Percentiles rank a stretch among this genome's conserved stretches.
Conservation (phyloP, 768 basidiomycete genomes). For the Collybia nuda region DNA sequence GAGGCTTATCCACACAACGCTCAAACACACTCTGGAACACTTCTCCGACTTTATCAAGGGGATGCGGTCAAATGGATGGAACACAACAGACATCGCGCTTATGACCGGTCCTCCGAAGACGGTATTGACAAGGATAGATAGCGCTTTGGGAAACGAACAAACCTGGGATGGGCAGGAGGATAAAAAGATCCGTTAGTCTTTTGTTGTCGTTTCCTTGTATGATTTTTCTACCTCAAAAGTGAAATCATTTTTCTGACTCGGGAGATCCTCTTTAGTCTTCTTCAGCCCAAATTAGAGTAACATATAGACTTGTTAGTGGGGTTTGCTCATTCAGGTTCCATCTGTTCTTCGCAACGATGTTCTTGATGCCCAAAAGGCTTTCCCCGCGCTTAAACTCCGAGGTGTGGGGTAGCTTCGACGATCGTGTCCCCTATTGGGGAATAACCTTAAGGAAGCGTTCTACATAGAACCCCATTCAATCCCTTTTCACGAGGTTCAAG, state of each 20-base stretch:
- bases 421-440: too few species aligned
- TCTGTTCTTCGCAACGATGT: not conserved
- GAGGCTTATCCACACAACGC: slow-evolving; percentile 17
- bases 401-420: too few species aligned
- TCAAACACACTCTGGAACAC: slow-evolving; percentile 12
- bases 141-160: not conserved
- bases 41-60: slow-evolving; percentile 23
- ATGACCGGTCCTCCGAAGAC: slow-evolving; percentile 29
- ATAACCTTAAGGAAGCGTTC: too few species aligned
- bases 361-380: too few species aligned
- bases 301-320: not conserved
- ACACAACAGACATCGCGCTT: slow-evolving; percentile 29
- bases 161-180: slow-evolving; percentile 8
- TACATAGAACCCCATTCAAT: too few species aligned
- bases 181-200: slow-evolving; percentile 20
- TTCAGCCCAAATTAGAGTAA: not conserved
- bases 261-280: not conserved
- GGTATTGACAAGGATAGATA: slow-evolving; percentile 20
- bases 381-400: too few species aligned
- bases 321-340: not conserved
- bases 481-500: too few species aligned
- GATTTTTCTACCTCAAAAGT: not conserved
- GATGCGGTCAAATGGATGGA: slow-evolving; percentile 37
- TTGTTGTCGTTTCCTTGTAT: not conserved
- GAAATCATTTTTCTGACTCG: not conserved